A percentile compares a stretch with the other conserved stretches of the same genome.
Evolutionary conservation across 2,329 filamentous ascomycete genomes (phyloP).

Genomic region (Parascedosporium putredinis): DNA sequence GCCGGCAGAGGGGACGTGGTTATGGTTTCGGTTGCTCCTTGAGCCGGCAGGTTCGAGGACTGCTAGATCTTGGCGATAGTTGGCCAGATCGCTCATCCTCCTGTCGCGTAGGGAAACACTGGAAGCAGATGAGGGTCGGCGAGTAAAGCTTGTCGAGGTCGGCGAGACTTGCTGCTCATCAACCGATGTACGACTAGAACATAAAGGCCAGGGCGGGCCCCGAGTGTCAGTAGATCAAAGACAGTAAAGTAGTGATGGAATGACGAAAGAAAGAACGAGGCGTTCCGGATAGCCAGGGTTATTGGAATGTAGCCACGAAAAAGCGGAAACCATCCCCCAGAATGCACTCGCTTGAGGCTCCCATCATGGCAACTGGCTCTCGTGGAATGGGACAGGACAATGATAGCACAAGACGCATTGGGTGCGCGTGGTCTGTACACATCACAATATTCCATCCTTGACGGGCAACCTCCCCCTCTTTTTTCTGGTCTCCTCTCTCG

Average conservation of each 20-base stretch:
- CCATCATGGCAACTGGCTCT: neutral
- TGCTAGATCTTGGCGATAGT: conserved; percentile 63
- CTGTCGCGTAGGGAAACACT: conserved; percentile 45
- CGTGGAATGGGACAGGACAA: neutral
- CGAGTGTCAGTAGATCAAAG: neutral
- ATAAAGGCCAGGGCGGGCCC: conserved; percentile 1
- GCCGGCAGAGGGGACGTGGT: conserved; percentile 45
- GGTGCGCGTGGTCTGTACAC: too few relatives aligned
- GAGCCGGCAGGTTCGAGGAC: conserved; percentile 51
- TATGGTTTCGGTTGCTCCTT: conserved; percentile 48
- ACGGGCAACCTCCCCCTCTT: too few relatives aligned
- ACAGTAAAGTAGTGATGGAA: too few relatives aligned
- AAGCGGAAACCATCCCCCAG: too few relatives aligned
- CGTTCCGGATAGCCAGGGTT: too few relatives aligned
- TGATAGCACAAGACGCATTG: too few relatives aligned
- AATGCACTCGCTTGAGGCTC: too few relatives aligned
- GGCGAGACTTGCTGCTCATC: conserved; percentile 39
- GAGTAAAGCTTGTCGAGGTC: conserved; percentile 31
- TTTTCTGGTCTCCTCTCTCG: too few relatives aligned
- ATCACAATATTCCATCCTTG: too few relatives aligned
- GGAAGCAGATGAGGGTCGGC: conserved; percentile 32
- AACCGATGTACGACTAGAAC: conserved; percentile 20
- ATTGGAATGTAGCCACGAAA: too few relatives aligned
- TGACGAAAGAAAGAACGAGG: too few relatives aligned
- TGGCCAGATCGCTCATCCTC: conserved; percentile 50